Conservation (phyloP, 106 monocot species). For the Dioscorea alata region DNA sequence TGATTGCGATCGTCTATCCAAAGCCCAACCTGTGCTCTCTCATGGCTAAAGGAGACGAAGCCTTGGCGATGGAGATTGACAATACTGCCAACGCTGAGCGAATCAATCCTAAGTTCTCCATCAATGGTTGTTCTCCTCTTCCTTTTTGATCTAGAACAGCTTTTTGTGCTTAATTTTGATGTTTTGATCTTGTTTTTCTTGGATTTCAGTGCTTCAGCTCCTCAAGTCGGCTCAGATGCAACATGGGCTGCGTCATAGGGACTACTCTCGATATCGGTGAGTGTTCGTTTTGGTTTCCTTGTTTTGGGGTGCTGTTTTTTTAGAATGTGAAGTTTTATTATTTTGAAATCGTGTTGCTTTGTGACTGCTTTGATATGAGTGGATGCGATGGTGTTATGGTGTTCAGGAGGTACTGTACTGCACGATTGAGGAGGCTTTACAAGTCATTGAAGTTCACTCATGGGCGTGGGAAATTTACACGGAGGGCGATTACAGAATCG, state of each 20-base stretch:
- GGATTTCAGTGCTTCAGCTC: constrained; percentile 65
- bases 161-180: not conserved
- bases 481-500: constrained; percentile 55
- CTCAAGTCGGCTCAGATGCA: constrained; percentile 91
- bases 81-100: constrained; percentile 10
- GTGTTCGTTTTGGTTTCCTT: not conserved
- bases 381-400: constrained; percentile 12
- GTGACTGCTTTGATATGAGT: not conserved
- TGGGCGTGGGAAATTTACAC: constrained; percentile 82
- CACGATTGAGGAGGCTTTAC: constrained; percentile 83
- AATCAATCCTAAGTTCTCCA: constrained; percentile 55
- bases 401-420: constrained; percentile 92
- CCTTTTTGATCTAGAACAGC: not conserved
- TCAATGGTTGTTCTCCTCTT: constrained; percentile 46
- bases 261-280: constrained; percentile 91
- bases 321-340: not conserved
- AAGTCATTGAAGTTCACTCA: constrained; percentile 94
- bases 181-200: not conserved
- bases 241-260: constrained; percentile 83
- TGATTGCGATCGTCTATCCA: not conserved
- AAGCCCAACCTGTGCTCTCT: not conserved
- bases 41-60: constrained; percentile 31
- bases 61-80: constrained; percentile 73
- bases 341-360: not conserved
- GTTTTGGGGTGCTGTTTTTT: not conserved